Conservation (phyloP, 208 protist species). For the Crithidia expoeki region DNA sequence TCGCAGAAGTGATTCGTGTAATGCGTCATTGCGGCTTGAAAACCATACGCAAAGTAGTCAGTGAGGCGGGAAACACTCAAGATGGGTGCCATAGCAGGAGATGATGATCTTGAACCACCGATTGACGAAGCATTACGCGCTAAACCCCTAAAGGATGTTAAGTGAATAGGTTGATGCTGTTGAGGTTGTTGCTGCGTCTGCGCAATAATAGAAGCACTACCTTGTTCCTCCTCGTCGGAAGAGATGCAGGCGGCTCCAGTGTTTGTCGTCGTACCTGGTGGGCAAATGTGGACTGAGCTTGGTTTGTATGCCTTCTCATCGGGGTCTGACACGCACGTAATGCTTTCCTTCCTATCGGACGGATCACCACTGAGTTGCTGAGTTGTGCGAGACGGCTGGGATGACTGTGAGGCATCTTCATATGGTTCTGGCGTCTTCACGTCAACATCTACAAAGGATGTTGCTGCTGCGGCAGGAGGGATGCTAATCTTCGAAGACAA, state of each 20-base stretch:
- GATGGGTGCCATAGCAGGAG: constrained; percentile 9
- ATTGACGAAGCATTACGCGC: no score
- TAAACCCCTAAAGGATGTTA: no score
- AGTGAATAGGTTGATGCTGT: no score
- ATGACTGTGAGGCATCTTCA: background rate
- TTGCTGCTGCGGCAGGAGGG: background rate
- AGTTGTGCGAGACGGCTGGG: background rate
- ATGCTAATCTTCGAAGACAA: background rate
- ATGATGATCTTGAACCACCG: no score
- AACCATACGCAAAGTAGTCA: constrained; percentile 31
- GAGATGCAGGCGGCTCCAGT: background rate
- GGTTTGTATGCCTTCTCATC: background rate
- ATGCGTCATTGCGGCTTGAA: constrained; percentile 27
- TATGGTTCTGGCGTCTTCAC: background rate
- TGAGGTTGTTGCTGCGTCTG: background rate
- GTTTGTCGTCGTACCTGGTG: background rate
- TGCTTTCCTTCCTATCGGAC: background rate
- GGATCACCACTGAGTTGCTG: background rate
- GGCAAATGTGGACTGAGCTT: background rate
- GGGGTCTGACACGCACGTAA: background rate
- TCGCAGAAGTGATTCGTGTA: constrained; percentile 20
- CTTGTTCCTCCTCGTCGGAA: background rate
- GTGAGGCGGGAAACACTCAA: constrained; percentile 7
- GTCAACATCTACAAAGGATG: background rate
- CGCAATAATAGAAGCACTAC: background rate